Base-by-base conservation (phyloP, 331 rosid species). In the Dryas integrifolia region DNA sequence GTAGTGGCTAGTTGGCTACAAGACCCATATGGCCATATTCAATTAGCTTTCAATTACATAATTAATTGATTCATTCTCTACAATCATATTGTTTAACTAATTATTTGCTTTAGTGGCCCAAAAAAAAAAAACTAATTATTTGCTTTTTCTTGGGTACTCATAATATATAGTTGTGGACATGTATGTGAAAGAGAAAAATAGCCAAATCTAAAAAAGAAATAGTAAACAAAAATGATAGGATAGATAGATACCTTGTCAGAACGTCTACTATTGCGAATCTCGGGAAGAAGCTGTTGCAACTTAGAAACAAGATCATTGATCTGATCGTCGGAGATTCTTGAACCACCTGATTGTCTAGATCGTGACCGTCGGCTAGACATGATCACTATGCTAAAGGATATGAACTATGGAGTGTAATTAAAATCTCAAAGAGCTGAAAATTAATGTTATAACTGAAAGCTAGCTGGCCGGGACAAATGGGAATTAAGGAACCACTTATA, bases 221-320 rank as follows among this genome's bases (percentile, higher is more conserved):
- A 3, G 4, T 39, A 43, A 40, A 4, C 7, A 30, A 0, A 1
- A 6, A 4, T 4, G 57, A 71, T 13, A 53, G 1, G 24, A 3
- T 0, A 7, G 75, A 43, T 43, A 6, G n/a, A 12, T 72, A 91
- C 98, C 98, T 85, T 94, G 82, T 91, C 98, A 7, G 98, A 89
- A 39, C 73, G 84, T 47, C 85, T 76, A 9, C 83, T 79, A 11
- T 86, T 78, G 6, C 97, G 96, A 84, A 94, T 89, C 90, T 94
- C 97, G 1, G 98, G 98, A 62, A 94, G 92, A 77, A 94, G 96
- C 51, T 91, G 97, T 35, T 91, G 97, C 85, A 94, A 79, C 86
- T 89, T 94, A 69, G 97, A 84, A 69, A 91, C 96, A 14, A 91
- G 98, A 69, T 94, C 98, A 65, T 85, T 80, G 82, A 94, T 94